A percentile compares a stretch with the other conserved stretches of the same genome.
Evolutionary conservation across 352 stramenopile genomes (phyloP).

Genomic region (Pythium utonaiense): DNA sequence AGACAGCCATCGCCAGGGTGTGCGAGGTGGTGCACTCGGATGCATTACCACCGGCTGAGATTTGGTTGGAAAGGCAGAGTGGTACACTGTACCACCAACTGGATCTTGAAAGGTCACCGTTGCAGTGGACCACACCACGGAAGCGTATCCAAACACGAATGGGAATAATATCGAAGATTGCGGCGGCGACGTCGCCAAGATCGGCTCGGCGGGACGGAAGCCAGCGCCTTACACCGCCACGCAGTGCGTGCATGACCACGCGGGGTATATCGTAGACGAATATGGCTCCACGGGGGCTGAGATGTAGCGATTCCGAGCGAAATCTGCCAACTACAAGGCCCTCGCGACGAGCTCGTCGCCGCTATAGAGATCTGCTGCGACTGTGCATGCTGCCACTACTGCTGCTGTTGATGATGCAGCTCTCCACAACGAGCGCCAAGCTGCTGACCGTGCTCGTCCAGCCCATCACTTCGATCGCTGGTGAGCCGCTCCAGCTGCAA

Average conservation of each 20-base stretch:
- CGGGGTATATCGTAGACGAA: no score
- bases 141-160: conserved; percentile 1
- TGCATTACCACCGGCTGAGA: no score
- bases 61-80: not conserved
- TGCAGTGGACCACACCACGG: not conserved
- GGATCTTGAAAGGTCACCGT: conserved; percentile 18
- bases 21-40: no score
- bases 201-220: no score
- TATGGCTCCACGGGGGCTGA: no score
- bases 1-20: no score
- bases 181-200: not conserved
- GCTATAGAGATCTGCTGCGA: not conserved
- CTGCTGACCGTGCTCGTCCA: conserved; percentile 65
- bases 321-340: no score
- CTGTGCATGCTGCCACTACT: conserved; percentile 6
- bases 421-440: conserved; percentile 18
- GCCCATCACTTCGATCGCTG: conserved; percentile 54
- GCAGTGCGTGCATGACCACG: no score
- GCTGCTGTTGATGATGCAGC: not conserved
- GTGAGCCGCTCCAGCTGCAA: conserved; percentile 55
- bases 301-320: no score
- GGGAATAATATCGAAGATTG: not conserved
- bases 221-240: no score
- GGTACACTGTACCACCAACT: conserved; percentile 22
- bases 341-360: not conserved